Conservation (phyloP, 306 rosid genomes). For the Castanopsis chinensis region DNA sequence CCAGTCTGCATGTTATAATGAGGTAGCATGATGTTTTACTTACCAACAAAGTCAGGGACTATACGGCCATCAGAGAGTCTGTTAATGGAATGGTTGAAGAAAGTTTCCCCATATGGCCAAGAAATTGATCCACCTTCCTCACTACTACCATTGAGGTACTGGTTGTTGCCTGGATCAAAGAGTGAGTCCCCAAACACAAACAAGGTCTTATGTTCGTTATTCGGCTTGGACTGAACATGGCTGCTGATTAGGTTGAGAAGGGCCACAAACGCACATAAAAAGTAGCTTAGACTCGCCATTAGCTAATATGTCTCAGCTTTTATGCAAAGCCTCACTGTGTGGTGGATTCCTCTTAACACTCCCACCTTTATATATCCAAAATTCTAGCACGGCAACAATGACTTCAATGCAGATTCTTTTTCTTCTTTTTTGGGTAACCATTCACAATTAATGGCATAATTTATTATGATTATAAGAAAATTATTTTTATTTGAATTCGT, state of each 20-base stretch:
- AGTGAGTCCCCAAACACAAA: constrained; percentile 39
- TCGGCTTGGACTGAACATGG: neutral
- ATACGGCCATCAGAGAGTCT: constrained; percentile 40
- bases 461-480: too few relatives aligned
- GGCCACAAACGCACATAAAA: neutral
- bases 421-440: too few relatives aligned
- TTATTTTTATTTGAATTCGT: too few relatives aligned
- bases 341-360: too few relatives aligned
- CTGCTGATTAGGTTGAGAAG: neutral
- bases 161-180: constrained; percentile 39
- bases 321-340: too few relatives aligned
- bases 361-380: too few relatives aligned
- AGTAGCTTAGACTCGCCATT: neutral
- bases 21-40: neutral
- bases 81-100: constrained; percentile 31
- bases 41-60: constrained; percentile 39
- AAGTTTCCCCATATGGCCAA: constrained; percentile 46
- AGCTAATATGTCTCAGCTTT: neutral
- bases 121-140: neutral
- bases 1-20: too few relatives aligned
- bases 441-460: too few relatives aligned
- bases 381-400: too few relatives aligned
- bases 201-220: constrained; percentile 8
- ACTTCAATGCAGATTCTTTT: too few relatives aligned
- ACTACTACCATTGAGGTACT: constrained; percentile 6